Evolutionary conservation across 2,329 filamentous ascomycete genomes (phyloP), one percentile per base, ranked within the genome.

Genomic region (Trichoderma sp.): DNA sequence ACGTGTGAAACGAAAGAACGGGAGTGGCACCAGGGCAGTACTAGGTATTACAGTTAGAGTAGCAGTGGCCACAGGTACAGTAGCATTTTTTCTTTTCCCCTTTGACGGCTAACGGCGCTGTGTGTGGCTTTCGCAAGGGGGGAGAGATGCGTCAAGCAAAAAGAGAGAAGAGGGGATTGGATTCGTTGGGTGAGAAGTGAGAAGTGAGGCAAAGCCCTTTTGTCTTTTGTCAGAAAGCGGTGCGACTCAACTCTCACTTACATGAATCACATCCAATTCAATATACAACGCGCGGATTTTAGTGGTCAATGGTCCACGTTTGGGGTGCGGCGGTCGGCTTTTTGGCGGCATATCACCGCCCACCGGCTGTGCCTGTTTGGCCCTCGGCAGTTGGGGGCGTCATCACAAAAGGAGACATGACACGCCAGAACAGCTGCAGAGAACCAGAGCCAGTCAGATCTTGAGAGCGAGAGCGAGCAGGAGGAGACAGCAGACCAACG

Each of bases 341-440:
- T 62, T 39, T 17, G 58, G 58, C 58, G 58, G 58, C 58, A 36
- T 36, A 39, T 39, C 32, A 17, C 58, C 32, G 30, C 32, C 32
- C 47, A 53, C n/a, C n/a, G 47, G 47, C 20, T 13, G 47, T 53
- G 23, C 58, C 58, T 15, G 20, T 34, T 43, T 43, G 6, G 6
- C 17, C 50, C 34, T 47, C 65, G 65, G 65, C 65, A 68, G 65
- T 68, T 68, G 65, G 65, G 65, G 65, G 53, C 65, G 57, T 68
- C 65, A 59, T 68, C 65, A 65, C 39, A 67, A 67, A 67, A 58
- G 64, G 50, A 67, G 64, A 20, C 43, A 20, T 36, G 43, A 47
- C 17, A 47, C 3, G 39, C 6, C 39, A 43, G 39, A 43, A 43
- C 15, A 47, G 43, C 17, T 26, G 8, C 43, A 17, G 17, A 20